Percentiles rank a stretch among this genome's conserved stretches.
Conservation (phyloP, 225 moss, liverwort and hornwort genomes). For the Polytrichum commune region DNA sequence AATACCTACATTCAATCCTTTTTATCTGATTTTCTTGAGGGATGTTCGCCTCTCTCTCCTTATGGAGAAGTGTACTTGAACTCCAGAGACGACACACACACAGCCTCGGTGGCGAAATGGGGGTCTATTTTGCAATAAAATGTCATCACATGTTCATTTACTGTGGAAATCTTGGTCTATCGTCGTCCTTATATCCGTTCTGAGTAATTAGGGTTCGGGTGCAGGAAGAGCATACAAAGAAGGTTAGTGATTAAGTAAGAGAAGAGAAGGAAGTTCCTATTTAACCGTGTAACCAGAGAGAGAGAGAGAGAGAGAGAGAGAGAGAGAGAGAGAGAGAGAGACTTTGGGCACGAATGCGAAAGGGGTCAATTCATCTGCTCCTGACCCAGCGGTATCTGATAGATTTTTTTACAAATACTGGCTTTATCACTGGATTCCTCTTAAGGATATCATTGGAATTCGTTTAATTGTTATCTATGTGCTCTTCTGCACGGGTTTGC, state of each 20-base stretch:
- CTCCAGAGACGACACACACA: background rate
- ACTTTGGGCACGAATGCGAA: conserved; percentile 15
- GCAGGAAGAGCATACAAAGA: too few species aligned
- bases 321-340: background rate
- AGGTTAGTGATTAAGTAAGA: too few species aligned
- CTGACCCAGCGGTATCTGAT: conserved; percentile 29
- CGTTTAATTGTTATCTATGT: background rate
- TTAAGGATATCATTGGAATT: too few species aligned
- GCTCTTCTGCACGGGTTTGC: too few species aligned
- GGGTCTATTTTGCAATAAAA: background rate
- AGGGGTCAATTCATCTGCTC: conserved; percentile 4
- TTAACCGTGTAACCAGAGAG: too few species aligned
- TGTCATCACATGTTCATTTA: conserved; percentile 1
- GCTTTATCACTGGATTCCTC: background rate
- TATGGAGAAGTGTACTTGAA: background rate
- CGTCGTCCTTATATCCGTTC: too few species aligned
- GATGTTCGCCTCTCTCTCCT: background rate
- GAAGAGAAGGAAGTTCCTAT: too few species aligned
- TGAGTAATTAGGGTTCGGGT: too few species aligned
- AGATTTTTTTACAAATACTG: background rate
- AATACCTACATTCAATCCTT: background rate
- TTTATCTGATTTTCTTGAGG: background rate
- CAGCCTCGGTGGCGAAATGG: background rate
- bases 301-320: conserved; percentile 1
- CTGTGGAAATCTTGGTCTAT: too few species aligned